These are phyloP conservation scores for Lepidium sativum DNA, from an alignment of 345 rosid species.

Conservation along the genomic window DNA sequence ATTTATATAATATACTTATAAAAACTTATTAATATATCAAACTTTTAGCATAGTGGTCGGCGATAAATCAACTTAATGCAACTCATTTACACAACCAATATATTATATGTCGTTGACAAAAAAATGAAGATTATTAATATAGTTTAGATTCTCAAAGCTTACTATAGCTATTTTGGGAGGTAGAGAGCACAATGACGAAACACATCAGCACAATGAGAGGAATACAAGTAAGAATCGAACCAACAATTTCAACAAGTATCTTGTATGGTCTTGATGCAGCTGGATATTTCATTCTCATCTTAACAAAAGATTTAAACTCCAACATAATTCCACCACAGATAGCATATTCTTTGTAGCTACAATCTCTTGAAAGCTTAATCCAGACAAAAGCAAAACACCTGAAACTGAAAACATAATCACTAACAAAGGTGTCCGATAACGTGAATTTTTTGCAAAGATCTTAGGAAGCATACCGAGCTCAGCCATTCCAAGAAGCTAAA, in stretches of 20 bases:
- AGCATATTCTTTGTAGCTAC: constrained; percentile 62
- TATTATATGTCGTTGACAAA: no score
- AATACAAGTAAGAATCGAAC: constrained; percentile 50
- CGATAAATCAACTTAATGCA: no score
- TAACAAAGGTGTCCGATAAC: constrained; percentile 48
- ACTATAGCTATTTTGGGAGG: constrained; percentile 50
- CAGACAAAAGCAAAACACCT: constrained; percentile 56
- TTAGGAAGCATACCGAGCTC: constrained; percentile 68
- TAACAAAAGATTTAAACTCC: constrained; percentile 56
- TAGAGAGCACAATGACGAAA: constrained; percentile 44
- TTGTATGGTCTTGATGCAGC: constrained; percentile 54
- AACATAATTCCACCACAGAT: constrained; percentile 64
- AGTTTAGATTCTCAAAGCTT: no score
- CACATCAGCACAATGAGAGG: constrained; percentile 56
- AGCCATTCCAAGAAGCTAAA: constrained; percentile 75
- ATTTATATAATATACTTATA: no score
- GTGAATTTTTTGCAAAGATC: constrained; percentile 45
- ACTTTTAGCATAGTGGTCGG: no score
- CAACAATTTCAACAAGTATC: constrained; percentile 37
- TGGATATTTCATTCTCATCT: constrained; percentile 40
- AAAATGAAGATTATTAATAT: no score
- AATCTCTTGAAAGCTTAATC: constrained; percentile 66
- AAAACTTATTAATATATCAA: no score
- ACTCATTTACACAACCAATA: no score
- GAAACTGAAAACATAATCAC: constrained; percentile 64